Conservation (phyloP, 768 basidiomycete species). For the Paxillus ammoniavirescens region DNA sequence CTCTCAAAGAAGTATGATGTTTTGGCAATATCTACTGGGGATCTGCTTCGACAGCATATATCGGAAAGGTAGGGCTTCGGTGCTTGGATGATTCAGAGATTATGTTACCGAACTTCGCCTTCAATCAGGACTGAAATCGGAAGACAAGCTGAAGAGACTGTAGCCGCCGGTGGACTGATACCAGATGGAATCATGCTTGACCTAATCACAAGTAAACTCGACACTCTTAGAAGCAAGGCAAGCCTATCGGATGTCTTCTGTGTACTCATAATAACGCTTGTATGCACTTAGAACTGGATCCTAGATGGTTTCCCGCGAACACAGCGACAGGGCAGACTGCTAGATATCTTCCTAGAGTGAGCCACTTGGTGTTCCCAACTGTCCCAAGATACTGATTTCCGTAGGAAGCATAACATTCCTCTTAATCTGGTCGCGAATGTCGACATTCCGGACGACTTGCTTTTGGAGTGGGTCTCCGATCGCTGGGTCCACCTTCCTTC, state of each 20-base stretch:
- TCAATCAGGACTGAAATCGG: constrained; percentile 65
- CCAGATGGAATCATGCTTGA: constrained; percentile 78
- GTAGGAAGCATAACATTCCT: constrained; percentile 59
- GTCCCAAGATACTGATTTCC: not conserved
- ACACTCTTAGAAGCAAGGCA: constrained; percentile 61
- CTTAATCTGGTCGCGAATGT: constrained; percentile 81
- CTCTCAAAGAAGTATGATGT: constrained; percentile 77
- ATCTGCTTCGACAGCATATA: constrained; percentile 82
- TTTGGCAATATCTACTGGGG: constrained; percentile 75
- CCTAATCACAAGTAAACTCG: constrained; percentile 69
- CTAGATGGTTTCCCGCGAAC: constrained; percentile 92
- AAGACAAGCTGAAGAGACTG: constrained; percentile 68
- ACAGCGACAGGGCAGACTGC: constrained; percentile 69
- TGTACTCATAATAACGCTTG: not conserved
- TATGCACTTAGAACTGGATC: constrained; percentile 71
- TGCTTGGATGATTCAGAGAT: not conserved
- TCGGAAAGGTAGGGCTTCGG: constrained; percentile 45
- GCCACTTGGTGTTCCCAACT: constrained; percentile 14
- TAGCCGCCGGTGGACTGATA: constrained; percentile 72
- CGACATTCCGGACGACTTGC: constrained; percentile 79
- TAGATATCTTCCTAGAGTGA: constrained; percentile 72
- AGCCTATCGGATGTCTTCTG: constrained; percentile 16
- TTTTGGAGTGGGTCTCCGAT: constrained; percentile 78
- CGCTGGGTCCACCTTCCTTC: constrained; percentile 86
- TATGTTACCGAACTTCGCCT: not conserved